These are phyloP conservation scores for Fusarium luffae DNA, from an alignment of 2,329 filamentous ascomycete species.

Conservation along the genomic window DNA sequence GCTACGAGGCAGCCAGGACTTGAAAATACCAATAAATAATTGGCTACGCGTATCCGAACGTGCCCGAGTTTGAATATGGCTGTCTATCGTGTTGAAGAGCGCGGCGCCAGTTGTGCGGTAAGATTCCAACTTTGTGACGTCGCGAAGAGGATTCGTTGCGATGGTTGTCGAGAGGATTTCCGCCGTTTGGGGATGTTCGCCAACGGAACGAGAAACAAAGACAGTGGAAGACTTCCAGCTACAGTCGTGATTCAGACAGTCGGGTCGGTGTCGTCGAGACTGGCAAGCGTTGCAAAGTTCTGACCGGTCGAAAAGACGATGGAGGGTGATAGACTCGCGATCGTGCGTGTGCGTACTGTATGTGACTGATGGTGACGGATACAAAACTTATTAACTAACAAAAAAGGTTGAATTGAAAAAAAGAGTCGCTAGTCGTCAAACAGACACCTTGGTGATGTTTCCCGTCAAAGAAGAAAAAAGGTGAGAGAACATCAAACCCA, in stretches of 20 bases:
- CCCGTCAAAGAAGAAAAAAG: constrained; percentile 20
- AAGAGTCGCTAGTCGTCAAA: constrained; percentile 27
- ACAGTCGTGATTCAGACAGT: constrained; percentile 40
- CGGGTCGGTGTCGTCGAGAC: constrained; percentile 21
- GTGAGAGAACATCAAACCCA: constrained; percentile 34
- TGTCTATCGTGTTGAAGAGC: constrained; percentile 1
- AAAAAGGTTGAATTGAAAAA: neutral
- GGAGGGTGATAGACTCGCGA: constrained; percentile 7
- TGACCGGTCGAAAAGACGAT: neutral
- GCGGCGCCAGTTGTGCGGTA: constrained; percentile 23
- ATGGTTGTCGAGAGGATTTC: constrained; percentile 21
- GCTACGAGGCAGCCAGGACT: constrained; percentile 29
- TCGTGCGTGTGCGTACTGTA: constrained; percentile 14
- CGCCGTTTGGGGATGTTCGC: constrained; percentile 7
- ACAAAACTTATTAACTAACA: constrained; percentile 2
- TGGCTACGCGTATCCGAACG: constrained; percentile 29
- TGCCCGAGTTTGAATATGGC: neutral
- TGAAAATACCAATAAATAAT: constrained; percentile 13
- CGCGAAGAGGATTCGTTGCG: constrained; percentile 18
- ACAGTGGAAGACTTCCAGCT: constrained; percentile 7
- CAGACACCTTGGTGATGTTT: constrained; percentile 2
- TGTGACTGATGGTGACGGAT: neutral
- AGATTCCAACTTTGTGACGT: constrained; percentile 18
- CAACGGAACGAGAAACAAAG: constrained; percentile 9
- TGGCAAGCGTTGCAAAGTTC: constrained; percentile 2